Conservation (phyloP, 768 basidiomycete species). For the Plicaturopsis crispa region DNA sequence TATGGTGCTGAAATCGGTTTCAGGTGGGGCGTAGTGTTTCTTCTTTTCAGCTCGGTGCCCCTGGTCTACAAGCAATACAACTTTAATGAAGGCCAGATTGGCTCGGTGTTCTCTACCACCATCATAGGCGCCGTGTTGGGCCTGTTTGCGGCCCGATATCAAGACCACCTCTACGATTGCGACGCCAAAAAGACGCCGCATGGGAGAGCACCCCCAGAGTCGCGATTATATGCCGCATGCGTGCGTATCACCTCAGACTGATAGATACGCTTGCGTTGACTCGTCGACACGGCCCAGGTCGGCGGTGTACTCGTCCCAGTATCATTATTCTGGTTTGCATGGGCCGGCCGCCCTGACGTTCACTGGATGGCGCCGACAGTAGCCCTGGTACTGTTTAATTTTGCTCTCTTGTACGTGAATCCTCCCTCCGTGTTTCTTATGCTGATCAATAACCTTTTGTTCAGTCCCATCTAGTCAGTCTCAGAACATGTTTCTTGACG, state of each 20-base stretch:
- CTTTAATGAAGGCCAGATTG: not conserved
- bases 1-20: too few species aligned
- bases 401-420: not conserved
- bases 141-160: not conserved
- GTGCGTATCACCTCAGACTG: not conserved
- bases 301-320: not conserved
- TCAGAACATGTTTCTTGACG: too few species aligned
- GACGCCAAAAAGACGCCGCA: not conserved
- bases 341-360: not conserved
- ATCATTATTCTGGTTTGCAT: not conserved
- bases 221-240: not conserved
- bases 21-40: not conserved
- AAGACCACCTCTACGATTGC: not conserved
- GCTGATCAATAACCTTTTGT: not conserved
- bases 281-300: not conserved
- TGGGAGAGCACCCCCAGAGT: not conserved
- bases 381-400: not conserved
- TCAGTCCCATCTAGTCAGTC: not conserved
- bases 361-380: not conserved
- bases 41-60: not conserved
- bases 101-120: not conserved
- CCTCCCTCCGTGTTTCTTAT: not conserved
- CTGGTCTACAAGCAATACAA: not conserved
- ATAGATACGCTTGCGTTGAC: not conserved
- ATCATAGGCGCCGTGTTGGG: not conserved